Percentiles rank a stretch among this genome's conserved stretches.
These are phyloP conservation scores for Aspergillus costaricaensis DNA, from an alignment of 2,329 filamentous ascomycete genomes.

Conservation along the genomic window DNA sequence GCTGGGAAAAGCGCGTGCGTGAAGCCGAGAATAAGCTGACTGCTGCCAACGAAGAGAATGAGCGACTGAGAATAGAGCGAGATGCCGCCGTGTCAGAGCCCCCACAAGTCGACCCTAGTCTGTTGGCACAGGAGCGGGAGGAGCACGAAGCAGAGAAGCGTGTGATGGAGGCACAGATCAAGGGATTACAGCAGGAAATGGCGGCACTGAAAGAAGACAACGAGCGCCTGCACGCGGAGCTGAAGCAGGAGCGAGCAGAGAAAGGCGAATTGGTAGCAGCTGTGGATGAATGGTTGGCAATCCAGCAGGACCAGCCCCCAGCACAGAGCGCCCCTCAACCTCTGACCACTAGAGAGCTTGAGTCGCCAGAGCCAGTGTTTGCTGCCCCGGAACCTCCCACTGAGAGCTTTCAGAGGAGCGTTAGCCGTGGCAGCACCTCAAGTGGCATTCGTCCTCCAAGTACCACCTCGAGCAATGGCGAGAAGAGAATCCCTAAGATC, in stretches of 20 bases:
- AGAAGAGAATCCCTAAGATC: conserved; percentile 36
- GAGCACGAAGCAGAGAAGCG: conserved; percentile 67
- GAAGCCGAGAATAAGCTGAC: conserved; percentile 74
- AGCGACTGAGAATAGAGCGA: conserved; percentile 66
- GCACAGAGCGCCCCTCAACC: conserved; percentile 5
- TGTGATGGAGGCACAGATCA: conserved; percentile 71
- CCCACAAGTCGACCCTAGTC: conserved; percentile 49
- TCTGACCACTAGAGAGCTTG: conserved; percentile 2
- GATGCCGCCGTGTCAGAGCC: conserved; percentile 67
- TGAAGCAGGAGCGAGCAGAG: conserved; percentile 54
- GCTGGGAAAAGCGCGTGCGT: conserved; percentile 84
- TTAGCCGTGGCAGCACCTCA: conserved; percentile 28
- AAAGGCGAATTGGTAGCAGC: conserved; percentile 52
- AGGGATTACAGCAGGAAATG: conserved; percentile 73
- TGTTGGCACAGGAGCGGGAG: conserved; percentile 53
- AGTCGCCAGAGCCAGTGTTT: conserved; percentile 14
- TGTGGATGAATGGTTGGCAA: conserved; percentile 49
- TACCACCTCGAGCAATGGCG: conserved; percentile 22
- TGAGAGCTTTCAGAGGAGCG: conserved; percentile 27
- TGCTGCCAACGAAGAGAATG: conserved; percentile 71
- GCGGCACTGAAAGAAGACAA: conserved; percentile 70
- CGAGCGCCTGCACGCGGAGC: conserved; percentile 60
- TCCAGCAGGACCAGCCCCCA: conserved; percentile 35
- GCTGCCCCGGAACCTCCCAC: conserved; percentile 16
- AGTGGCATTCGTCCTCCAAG: conserved; percentile 36